These are phyloP conservation scores for Antrodiella citrinella DNA, from an alignment of 768 basidiomycete genomes.

Conservation along the genomic window DNA sequence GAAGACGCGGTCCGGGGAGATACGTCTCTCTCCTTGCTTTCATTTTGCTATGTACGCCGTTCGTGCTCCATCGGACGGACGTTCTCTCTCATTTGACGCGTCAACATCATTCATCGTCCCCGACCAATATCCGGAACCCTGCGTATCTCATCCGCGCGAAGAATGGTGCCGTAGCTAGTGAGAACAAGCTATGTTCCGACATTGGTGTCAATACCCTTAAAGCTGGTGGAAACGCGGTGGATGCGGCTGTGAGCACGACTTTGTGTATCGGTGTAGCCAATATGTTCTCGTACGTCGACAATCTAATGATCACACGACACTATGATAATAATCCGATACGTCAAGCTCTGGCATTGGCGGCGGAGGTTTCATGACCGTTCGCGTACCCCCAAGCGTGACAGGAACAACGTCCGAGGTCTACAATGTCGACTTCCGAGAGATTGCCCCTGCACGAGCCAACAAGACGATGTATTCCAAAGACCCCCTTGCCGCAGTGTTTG, in stretches of 20 bases:
- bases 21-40: no score
- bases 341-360: slow-evolving; percentile 77
- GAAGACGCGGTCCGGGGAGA: no score
- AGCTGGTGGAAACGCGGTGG: slow-evolving; percentile 86
- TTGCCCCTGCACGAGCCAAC: slow-evolving; percentile 66
- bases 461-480: slow-evolving; percentile 66
- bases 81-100: no score
- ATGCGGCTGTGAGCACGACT: slow-evolving; percentile 73
- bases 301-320: slow-evolving; percentile 4
- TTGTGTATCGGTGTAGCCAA: slow-evolving; percentile 81
- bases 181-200: slow-evolving; percentile 79
- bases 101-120: no score
- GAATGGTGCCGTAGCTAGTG: slow-evolving; percentile 83
- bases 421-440: slow-evolving; percentile 85
- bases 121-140: slow-evolving; percentile 37
- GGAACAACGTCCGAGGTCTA: slow-evolving; percentile 49
- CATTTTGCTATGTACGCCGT: no score
- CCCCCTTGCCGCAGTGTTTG: slow-evolving; percentile 47
- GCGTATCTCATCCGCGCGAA: slow-evolving; percentile 53
- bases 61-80: no score
- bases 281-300: slow-evolving; percentile 71
- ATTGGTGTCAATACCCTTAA: slow-evolving; percentile 73
- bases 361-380: slow-evolving; percentile 80
- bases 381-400: slow-evolving; percentile 48
- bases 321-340: slow-evolving; percentile 7